phyloP scores from a whole-genome alignment of 306 rosid genomes.

The Dalbergia cochinchinensis region DNA sequence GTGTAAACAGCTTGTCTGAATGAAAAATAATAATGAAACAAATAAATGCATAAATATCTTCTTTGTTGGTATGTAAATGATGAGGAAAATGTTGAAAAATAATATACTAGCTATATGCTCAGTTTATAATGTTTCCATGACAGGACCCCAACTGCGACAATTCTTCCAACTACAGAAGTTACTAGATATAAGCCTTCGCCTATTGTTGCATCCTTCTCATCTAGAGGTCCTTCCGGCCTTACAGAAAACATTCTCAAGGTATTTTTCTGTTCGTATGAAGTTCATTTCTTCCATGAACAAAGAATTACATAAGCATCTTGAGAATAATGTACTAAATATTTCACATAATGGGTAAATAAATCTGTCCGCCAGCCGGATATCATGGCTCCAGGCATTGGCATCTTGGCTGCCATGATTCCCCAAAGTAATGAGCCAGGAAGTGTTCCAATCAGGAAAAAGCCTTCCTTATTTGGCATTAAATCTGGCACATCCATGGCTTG shows the following conservation, averaged over 20 bases:
- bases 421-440: constrained; percentile 61
- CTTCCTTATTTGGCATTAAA: constrained; percentile 66
- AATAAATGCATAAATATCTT: too few relatives aligned
- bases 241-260: constrained; percentile 97
- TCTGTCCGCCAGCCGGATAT: constrained; percentile 78
- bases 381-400: constrained; percentile 89
- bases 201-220: constrained; percentile 82
- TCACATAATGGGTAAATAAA: neutral
- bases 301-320: constrained; percentile 34
- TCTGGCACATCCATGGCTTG: constrained; percentile 99
- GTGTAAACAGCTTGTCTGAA: neutral
- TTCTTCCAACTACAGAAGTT: constrained; percentile 73
- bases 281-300: neutral
- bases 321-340: constrained; percentile 29
- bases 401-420: constrained; percentile 82
- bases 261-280: constrained; percentile 24
- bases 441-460: constrained; percentile 65
- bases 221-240: constrained; percentile 85
- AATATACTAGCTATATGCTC: constrained; percentile 10
- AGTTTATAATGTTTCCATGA: constrained; percentile 15
- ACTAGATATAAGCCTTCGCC: constrained; percentile 73
- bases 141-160: constrained; percentile 81
- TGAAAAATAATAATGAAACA: neutral
- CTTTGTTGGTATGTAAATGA: too few relatives aligned
- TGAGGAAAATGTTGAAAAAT: constrained; percentile 9